These are phyloP conservation scores for Rhodomyrtus tomentosa DNA, from an alignment of 345 rosid species.

Conservation along the genomic window DNA sequence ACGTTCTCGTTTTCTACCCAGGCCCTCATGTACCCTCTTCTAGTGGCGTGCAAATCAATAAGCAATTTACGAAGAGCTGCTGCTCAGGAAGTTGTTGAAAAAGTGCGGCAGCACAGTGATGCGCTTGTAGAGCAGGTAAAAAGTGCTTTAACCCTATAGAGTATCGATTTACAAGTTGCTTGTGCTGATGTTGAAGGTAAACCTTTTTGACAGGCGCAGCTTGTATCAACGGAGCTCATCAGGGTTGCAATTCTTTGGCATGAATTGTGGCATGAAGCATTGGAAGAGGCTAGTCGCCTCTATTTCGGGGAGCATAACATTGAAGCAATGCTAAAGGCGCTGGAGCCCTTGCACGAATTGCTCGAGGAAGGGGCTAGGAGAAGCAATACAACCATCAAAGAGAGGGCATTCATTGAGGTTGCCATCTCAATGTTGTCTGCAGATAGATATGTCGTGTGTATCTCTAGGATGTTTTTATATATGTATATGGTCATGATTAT, in stretches of 20 bases:
- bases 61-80: constrained; percentile 93
- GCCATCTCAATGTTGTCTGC: neutral
- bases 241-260: constrained; percentile 99
- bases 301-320: constrained; percentile 95
- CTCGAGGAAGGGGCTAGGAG: constrained; percentile 80
- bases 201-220: constrained; percentile 62
- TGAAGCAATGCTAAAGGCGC: constrained; percentile 91
- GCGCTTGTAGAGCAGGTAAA: constrained; percentile 85
- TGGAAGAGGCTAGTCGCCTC: constrained; percentile 99
- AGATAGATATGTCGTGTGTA: too few relatives aligned
- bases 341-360: constrained; percentile 90
- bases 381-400: constrained; percentile 66
- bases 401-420: constrained; percentile 96
- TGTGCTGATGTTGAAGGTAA: neutral
- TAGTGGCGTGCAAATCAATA: constrained; percentile 96
- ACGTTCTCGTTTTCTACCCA: constrained; percentile 13
- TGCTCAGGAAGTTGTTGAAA: constrained; percentile 94
- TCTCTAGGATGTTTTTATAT: neutral
- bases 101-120: constrained; percentile 95
- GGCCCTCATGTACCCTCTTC: constrained; percentile 99
- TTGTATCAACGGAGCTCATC: constrained; percentile 84
- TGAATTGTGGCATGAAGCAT: constrained; percentile 93
- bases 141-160: neutral
- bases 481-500: neutral
- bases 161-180: neutral